Base-by-base conservation (phyloP, 768 basidiomycete genomes). In the Mycena alexandri region DNA sequence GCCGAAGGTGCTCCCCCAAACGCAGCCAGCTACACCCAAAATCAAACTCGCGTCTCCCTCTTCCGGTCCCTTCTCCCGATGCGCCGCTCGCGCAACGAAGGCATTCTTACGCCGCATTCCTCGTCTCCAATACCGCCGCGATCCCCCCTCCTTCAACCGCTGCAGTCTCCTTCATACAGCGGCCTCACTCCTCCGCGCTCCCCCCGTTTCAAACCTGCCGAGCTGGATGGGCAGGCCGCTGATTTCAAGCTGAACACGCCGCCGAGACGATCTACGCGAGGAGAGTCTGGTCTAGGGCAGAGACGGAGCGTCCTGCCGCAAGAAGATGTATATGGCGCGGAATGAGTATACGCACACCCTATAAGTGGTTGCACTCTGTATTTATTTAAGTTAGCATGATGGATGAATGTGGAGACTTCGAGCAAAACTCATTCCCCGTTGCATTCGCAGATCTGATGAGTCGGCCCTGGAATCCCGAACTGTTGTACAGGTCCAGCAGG, bases 61-160 rank as follows among this genome's bases (percentile, higher is more conserved):
- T 87, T 93, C 75, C 89, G 90, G 64, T 87, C 90, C 14, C 80
- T 93, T 52, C 83, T 90, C 69, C 86, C 84, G 67, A 83, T 77
- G 78, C 79, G 85, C 70, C 80, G 82, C 22, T 74, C 81, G 22
- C 79, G 86, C n/a, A 81, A 79, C 56, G 89, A 93, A 70, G 94
- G 92, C 14, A 80, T 94, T 58, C 88, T 95, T 65, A 88, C 91
- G 0, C 90, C 90, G 16, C 87, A 81, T 14, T 83, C 90, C 17
- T 86, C 88, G 2, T 73, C 71, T 55, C 75, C 75, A 33, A 54
- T 66, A 21, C 68, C 71, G 12, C 73, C 80, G 36, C 75, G 78
- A 17, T 78, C 82, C 19, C 79, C 80, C 25, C 72, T 74, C n/a
- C 76, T 74, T 34, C 75, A 74, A 59, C 76, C 79, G 16, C 69